Evolutionary conservation across 345 rosid species (phyloP).

Genomic region (Salix dunnii): DNA sequence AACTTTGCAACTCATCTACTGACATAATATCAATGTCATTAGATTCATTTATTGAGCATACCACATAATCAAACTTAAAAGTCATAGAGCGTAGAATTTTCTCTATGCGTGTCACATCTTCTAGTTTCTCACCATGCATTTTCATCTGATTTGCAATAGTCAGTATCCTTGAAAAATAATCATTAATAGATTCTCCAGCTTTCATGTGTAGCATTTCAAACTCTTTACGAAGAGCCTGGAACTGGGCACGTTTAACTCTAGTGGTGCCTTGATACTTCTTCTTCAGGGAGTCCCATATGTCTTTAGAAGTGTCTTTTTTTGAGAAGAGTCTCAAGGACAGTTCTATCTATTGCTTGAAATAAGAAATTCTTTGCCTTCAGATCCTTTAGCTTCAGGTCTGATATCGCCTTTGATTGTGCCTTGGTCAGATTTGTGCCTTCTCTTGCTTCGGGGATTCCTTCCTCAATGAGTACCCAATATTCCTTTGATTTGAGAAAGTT

Average conservation of each 20-base stretch:
- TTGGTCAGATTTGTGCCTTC: too few relatives aligned
- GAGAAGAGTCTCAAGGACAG: constrained; percentile 5
- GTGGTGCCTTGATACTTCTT: constrained; percentile 8
- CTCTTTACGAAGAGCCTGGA: background rate
- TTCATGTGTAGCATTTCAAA: constrained; percentile 12
- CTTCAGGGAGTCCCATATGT: constrained; percentile 7
- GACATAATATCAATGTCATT: background rate
- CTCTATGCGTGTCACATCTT: constrained; percentile 9
- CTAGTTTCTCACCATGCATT: background rate
- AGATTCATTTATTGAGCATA: constrained; percentile 4
- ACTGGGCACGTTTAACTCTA: background rate
- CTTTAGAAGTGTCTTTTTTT: background rate
- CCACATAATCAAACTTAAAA: background rate
- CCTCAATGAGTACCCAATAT: background rate
- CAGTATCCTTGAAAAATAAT: constrained; percentile 9
- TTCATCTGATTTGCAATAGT: constrained; percentile 5
- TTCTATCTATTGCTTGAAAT: constrained; percentile 8
- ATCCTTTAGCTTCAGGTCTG: background rate
- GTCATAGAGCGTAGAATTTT: constrained; percentile 7
- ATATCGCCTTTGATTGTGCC: too few relatives aligned
- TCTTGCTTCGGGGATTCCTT: too few relatives aligned
- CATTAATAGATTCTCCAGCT: background rate
- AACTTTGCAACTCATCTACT: background rate
- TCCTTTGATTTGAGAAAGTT: background rate
- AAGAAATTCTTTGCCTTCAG: constrained; percentile 12